A percentile compares a stretch with the other conserved stretches of the same genome.
These are phyloP conservation scores for Solanum clarkiae DNA, from an alignment of 257 asterid species.

Conservation along the genomic window DNA sequence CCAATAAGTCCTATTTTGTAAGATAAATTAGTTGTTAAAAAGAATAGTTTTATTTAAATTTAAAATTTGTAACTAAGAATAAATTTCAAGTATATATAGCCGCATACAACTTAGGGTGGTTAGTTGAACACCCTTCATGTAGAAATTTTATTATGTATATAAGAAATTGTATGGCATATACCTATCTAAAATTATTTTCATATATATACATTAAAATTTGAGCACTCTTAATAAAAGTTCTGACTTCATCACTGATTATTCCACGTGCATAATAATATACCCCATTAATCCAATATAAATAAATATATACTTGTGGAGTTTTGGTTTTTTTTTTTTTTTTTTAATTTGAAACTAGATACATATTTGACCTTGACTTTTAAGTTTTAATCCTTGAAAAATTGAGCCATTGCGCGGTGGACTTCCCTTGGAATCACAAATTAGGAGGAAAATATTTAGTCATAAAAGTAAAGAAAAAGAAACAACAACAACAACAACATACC, in stretches of 20 bases:
- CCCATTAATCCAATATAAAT: not conserved
- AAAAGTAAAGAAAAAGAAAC: no score
- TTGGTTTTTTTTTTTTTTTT: not conserved
- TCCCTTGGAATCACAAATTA: not conserved
- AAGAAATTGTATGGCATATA: no score
- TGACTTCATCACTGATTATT: no score
- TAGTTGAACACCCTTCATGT: no score
- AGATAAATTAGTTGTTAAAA: not conserved
- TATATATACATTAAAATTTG: no score
- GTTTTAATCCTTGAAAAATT: not conserved
- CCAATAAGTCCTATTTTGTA: not conserved
- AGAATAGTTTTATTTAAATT: not conserved
- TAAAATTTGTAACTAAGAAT: no score
- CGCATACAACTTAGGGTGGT: no score
- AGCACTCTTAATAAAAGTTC: no score
- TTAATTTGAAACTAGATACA: not conserved
- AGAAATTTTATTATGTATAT: no score
- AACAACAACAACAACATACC: no score
- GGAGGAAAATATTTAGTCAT: not conserved
- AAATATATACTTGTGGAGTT: not conserved
- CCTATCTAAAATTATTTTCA: no score
- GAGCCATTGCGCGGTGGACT: not conserved
- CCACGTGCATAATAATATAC: not conserved
- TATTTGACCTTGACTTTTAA: not conserved
- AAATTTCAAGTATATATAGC: no score